These are phyloP conservation scores for Candida tibetensis DNA, from an alignment of 805 yeast genomes.

Conservation along the genomic window DNA sequence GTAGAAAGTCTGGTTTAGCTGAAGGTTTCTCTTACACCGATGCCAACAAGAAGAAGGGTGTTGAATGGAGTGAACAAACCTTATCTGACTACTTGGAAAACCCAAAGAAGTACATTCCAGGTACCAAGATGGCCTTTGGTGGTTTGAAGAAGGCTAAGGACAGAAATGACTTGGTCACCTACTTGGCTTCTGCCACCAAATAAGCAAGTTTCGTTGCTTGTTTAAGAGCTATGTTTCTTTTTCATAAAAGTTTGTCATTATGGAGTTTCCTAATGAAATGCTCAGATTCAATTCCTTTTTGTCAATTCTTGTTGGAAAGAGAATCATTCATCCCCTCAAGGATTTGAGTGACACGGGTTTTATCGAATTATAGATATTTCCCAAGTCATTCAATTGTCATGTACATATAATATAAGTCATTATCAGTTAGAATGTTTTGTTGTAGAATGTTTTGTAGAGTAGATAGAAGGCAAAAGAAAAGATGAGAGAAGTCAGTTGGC, in stretches of 20 bases:
- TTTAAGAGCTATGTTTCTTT: background rate
- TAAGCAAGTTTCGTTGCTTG: conserved; percentile 15
- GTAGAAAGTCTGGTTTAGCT: conserved; percentile 90
- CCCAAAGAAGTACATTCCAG: conserved; percentile 99
- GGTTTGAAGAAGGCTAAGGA: conserved; percentile 99
- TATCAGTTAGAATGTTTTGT: too few relatives aligned
- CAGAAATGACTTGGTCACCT: conserved; percentile 94
- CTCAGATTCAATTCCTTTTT: too few relatives aligned
- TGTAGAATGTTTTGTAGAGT: too few relatives aligned
- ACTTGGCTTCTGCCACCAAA: conserved; percentile 54
- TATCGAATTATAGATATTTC: background rate
- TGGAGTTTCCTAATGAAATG: background rate
- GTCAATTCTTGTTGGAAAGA: too few relatives aligned
- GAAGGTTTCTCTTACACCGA: conserved; percentile 95
- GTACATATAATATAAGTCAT: too few relatives aligned
- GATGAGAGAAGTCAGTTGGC: too few relatives aligned
- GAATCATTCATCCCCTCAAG: background rate
- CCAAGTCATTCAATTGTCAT: too few relatives aligned
- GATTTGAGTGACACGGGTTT: background rate
- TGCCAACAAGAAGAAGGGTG: conserved; percentile 96
- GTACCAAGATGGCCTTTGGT: conserved; percentile 99
- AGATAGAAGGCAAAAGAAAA: too few relatives aligned
- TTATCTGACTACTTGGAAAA: conserved; percentile 95
- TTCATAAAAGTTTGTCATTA: too few relatives aligned
- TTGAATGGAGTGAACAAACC: conserved; percentile 80